Evolutionary conservation across 495 filamentous ascomycete species (phyloP), one percentile per base, ranked within the genome.

Genomic region (Tirmania nivea): DNA sequence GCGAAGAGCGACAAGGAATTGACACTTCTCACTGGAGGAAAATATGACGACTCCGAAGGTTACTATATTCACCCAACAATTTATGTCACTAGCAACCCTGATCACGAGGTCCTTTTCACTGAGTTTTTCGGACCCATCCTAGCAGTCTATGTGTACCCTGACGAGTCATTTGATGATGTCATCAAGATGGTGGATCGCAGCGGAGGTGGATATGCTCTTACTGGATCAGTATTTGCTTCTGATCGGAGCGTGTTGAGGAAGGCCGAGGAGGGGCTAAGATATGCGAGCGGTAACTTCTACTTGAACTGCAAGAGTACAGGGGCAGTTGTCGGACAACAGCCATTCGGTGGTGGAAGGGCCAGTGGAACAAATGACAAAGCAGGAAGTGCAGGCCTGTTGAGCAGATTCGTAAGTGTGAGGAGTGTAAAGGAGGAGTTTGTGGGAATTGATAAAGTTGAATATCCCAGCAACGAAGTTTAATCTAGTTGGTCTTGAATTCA

Each of bases 341-440:
- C 86, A 34, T 94, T 94, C 66, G 86, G 86, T 48, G 86, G 86
- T 52, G 79, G 81, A 42, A 74, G 86, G 56, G 84, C 83, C 10
- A 88, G 83, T 59, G 86, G 86, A 12, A 94, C 86, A 48, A 90
- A 90, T 60, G 86, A 94, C 68, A 94, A 94, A 74, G 86, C 86
- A 9, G 86, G 86, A 14, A 86, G 81, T 63, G 71, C 73, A 55
- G 82, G 78, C 63, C 66, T 94, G 52, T 63, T 94, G 57, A 75
- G 73, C 34, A 71, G 86, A 49, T 94, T 92, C 64, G 84, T 90
- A 19, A 87, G 82, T 68, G 69, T 80, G 68, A 73, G 86, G 57
- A 84, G 83, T 45, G 80, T 94, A 61, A 94, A 93, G 76, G 86
- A 94, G 76, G 86, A 93, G 72, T 93, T 87, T 58, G 67, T 73